Evolutionary conservation across 176 grass and related monocot species (phyloP).

Genomic region (Hsuehochloa calcarea): DNA sequence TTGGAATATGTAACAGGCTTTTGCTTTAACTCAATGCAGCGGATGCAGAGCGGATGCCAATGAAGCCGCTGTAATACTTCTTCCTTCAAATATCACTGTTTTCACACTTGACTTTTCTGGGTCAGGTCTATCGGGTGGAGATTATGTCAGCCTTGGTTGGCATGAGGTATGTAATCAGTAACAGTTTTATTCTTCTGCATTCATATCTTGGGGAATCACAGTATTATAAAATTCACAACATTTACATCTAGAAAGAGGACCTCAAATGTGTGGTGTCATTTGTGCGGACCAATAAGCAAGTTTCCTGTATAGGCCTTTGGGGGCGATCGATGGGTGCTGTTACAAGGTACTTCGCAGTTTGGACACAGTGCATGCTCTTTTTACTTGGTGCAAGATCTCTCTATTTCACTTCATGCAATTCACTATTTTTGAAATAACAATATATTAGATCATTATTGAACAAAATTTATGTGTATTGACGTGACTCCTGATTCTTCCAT

Average conservation of each 20-base stretch:
- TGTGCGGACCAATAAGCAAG: slow-evolving; percentile 81
- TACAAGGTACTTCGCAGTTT: slow-evolving; percentile 70
- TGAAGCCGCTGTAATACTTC: slow-evolving; percentile 86
- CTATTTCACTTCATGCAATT: neutral
- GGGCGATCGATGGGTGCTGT: slow-evolving; percentile 97
- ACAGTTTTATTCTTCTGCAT: slow-evolving; percentile 22
- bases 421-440: neutral
- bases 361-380: slow-evolving; percentile 13
- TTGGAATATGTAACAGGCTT: slow-evolving; percentile 36
- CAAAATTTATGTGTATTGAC: slow-evolving; percentile 21
- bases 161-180: slow-evolving; percentile 74
- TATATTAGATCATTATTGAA: neutral
- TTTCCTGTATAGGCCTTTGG: slow-evolving; percentile 97
- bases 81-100: slow-evolving; percentile 96
- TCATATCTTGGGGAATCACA: slow-evolving; percentile 7
- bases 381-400: slow-evolving; percentile 16
- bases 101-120: slow-evolving; percentile 98
- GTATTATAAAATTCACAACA: slow-evolving; percentile 28
- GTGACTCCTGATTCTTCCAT: slow-evolving; percentile 5
- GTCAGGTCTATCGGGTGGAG: slow-evolving; percentile 84
- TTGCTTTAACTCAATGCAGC: slow-evolving; percentile 63
- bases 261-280: slow-evolving; percentile 76
- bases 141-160: slow-evolving; percentile 99
- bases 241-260: slow-evolving; percentile 81
- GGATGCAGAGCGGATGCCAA: slow-evolving; percentile 97